Conservation (phyloP, 768 basidiomycete genomes). For the Steccherinum ochraceum region DNA sequence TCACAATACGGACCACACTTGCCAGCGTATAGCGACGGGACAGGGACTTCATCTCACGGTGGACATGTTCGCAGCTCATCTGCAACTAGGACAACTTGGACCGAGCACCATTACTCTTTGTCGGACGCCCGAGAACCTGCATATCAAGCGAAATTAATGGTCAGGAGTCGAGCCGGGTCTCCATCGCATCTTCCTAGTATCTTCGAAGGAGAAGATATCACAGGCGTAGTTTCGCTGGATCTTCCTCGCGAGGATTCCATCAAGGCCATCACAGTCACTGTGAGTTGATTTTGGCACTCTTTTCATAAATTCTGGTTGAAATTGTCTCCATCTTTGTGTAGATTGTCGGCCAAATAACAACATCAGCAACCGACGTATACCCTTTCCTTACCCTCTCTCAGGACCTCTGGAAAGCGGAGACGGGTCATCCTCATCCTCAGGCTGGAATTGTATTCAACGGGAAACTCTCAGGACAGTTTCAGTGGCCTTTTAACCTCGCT, state of each 20-base stretch:
- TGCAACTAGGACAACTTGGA: background rate
- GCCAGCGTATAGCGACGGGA: too few species aligned
- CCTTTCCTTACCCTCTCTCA: background rate
- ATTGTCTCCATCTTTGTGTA: background rate
- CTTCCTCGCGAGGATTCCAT: background rate
- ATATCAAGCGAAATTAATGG: slow-evolving; percentile 3
- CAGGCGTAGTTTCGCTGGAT: background rate
- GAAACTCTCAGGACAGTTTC: background rate
- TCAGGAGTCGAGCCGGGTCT: background rate
- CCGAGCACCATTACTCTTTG: background rate
- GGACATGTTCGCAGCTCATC: background rate
- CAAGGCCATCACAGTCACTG: slow-evolving; percentile 3
- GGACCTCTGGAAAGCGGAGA: slow-evolving; percentile 1
- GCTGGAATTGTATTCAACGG: background rate
- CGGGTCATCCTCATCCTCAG: background rate
- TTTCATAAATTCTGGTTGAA: background rate
- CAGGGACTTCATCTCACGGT: too few species aligned
- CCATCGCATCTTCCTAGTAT: background rate
- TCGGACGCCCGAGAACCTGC: background rate
- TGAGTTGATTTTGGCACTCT: background rate
- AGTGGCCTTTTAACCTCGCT: slow-evolving; percentile 1
- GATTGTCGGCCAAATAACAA: slow-evolving; percentile 1
- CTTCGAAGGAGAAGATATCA: slow-evolving; percentile 1
- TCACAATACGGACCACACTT: too few species aligned
- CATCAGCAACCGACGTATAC: background rate